These are phyloP conservation scores for Nigrospora osmanthi DNA, from an alignment of 2,329 filamentous ascomycete species.

Conservation along the genomic window DNA sequence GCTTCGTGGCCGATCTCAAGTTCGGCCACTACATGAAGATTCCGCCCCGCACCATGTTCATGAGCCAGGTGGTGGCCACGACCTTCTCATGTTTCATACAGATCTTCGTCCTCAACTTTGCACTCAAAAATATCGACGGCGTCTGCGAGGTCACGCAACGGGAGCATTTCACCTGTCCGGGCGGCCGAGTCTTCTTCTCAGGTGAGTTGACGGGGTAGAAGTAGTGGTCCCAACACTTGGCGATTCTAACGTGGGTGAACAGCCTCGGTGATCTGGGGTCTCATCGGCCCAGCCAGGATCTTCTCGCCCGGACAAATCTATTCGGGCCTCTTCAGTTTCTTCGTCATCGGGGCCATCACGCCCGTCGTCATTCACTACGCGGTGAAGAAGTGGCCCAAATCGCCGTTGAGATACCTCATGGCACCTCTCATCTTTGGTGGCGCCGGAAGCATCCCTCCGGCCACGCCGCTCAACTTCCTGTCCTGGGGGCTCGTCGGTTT, in stretches of 20 bases:
- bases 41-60: conserved; percentile 49
- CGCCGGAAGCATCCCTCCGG: conserved; percentile 50
- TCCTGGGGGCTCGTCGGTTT: conserved; percentile 67
- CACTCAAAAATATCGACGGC: conserved; percentile 51
- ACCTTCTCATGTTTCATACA: conserved; percentile 61
- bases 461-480: conserved; percentile 67
- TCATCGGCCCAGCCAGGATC: conserved; percentile 55
- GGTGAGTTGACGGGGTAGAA: conserved; percentile 24
- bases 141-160: conserved; percentile 53
- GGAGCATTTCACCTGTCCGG: conserved; percentile 56
- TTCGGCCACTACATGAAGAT: conserved; percentile 70
- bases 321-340: conserved; percentile 51
- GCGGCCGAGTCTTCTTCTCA: conserved; percentile 56
- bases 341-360: conserved; percentile 44
- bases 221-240: neutral
- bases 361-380: conserved; percentile 44
- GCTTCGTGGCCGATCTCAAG: conserved; percentile 59
- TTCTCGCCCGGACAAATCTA: conserved; percentile 58
- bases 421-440: conserved; percentile 57
- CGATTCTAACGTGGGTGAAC: neutral
- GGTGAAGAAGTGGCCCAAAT: conserved; percentile 41
- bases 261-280: conserved; percentile 61
- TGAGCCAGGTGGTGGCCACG: conserved; percentile 57
- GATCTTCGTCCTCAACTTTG: conserved; percentile 55
- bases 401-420: conserved; percentile 45